Evolutionary conservation across 495 filamentous ascomycete species (phyloP), one percentile per base, ranked within the genome.

Genomic region (Pyrenopolyporus hunteri): DNA sequence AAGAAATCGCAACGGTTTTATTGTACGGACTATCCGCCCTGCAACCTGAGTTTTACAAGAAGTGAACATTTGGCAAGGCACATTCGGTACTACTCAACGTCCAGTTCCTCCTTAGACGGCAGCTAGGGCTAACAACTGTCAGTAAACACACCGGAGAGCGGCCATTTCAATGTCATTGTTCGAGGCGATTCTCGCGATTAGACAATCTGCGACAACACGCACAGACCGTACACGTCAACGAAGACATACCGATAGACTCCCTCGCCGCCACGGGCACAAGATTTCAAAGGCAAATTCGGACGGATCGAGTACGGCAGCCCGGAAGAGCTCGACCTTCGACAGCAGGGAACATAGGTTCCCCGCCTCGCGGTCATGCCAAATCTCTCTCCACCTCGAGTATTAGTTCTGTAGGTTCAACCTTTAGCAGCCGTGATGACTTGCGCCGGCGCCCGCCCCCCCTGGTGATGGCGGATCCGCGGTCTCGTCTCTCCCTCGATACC

Each of bases 121-220:
- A 6, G 47, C 28, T 32, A 6, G 29, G 45, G 54, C 67, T 80
- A 63, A 78, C 67, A 54, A 59, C 19, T 16, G n/a, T 11, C 67
- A 92, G 93, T 64, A 98, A 98, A 84, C 94, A 98, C 70, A 98
- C 94, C 1, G 94, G 94, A 14, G 94, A 98, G 74, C 89, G 94
- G 10, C 94, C 94, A 0, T 98, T 98, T 67, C 91, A 97, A 73
- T 98, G 94, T 68, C 94, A 98, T 73, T 98, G 94, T 73, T 89
- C 89, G 2, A 86, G 94, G 32, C 85, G 92, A 64, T 98, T 98
- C 73, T 98, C 94, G n/a, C 85, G 94, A 28, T 83, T 98, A 29
- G 94, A 98, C 73, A 98, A 98, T 64, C 79, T 98, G 29, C 86
- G 94, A 32, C 94, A 98, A 66, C 94, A 98, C 77, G 95, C 94